Conservation (phyloP, 1,139 yeast genomes). For the Williopsis jadinii region DNA sequence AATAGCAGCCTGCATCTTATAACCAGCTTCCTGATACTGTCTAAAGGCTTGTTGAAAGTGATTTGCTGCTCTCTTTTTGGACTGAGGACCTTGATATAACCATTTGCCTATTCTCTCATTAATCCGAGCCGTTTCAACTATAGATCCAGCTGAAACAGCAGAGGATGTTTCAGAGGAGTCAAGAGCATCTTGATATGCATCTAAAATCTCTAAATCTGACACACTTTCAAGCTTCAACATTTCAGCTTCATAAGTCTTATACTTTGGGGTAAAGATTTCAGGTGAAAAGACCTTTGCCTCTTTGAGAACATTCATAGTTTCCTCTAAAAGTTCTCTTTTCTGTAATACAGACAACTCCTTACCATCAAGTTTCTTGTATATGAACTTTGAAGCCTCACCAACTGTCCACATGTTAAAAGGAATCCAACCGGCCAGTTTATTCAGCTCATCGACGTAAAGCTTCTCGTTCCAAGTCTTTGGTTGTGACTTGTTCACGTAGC, state of each 20-base stretch:
- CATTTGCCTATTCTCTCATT: constrained; percentile 42
- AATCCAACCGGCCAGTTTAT: not conserved
- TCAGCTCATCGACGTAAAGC: constrained; percentile 4
- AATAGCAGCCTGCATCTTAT: not conserved
- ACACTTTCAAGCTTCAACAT: constrained; percentile 7
- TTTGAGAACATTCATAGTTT: constrained; percentile 2
- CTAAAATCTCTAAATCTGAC: constrained; percentile 35
- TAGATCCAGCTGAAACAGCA: constrained; percentile 36
- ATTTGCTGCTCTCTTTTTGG: constrained; percentile 9
- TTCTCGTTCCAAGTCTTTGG: not conserved
- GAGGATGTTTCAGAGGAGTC: constrained; percentile 30
- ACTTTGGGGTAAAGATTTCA: constrained; percentile 9
- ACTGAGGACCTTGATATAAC: constrained; percentile 30
- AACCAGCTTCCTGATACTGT: constrained; percentile 4
- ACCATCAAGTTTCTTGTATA: constrained; percentile 6
- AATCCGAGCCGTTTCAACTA: constrained; percentile 37
- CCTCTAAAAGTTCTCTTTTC: constrained; percentile 2
- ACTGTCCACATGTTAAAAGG: constrained; percentile 7
- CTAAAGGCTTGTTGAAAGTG: constrained; percentile 13
- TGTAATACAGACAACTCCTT: constrained; percentile 1
- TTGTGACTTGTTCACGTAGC: not conserved
- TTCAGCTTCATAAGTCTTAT: constrained; percentile 8
- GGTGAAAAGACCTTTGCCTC: constrained; percentile 10
- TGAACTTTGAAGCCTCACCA: not conserved
- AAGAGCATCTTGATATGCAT: constrained; percentile 41